Conservation (phyloP, 1,284 basidiomycete genomes). For the Crepidotus sp. region DNA sequence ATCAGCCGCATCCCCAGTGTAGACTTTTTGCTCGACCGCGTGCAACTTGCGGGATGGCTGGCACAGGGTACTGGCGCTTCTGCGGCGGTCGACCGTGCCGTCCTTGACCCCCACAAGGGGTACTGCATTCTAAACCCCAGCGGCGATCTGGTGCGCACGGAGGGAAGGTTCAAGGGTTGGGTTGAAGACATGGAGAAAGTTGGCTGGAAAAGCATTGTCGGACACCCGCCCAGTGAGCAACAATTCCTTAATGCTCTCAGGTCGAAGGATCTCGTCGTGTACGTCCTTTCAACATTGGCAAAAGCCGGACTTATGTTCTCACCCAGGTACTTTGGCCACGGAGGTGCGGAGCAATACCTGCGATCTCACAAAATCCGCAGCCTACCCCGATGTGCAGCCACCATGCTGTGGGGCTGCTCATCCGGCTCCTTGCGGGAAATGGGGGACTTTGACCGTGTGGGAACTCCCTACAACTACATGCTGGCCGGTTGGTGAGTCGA, state of each 20-base stretch:
- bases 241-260: slow-evolving; percentile 68
- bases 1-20: slow-evolving; percentile 88
- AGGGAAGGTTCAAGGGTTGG: slow-evolving; percentile 77
- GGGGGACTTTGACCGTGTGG: slow-evolving; percentile 88
- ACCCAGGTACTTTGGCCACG: slow-evolving; percentile 90
- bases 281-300: slow-evolving; percentile 27
- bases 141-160: slow-evolving; percentile 80
- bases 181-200: slow-evolving; percentile 51
- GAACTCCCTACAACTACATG: slow-evolving; percentile 93
- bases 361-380: slow-evolving; percentile 79
- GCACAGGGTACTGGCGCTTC: slow-evolving; percentile 13
- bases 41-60: slow-evolving; percentile 42
- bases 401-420: slow-evolving; percentile 99
- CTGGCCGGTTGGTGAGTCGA: slow-evolving; percentile 85
- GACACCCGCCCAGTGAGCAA: slow-evolving; percentile 70
- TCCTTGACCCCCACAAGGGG: slow-evolving; percentile 59
- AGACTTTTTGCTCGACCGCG: slow-evolving; percentile 79
- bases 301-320: slow-evolving; percentile 8
- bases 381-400: slow-evolving; percentile 76
- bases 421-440: slow-evolving; percentile 82
- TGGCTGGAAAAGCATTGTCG: slow-evolving; percentile 82
- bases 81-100: slow-evolving; percentile 35
- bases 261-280: slow-evolving; percentile 79
- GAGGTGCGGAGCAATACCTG: slow-evolving; percentile 91
- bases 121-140: slow-evolving; percentile 91